These are phyloP conservation scores for Hygrophorus russula DNA, from an alignment of 768 basidiomycete species.

Conservation along the genomic window DNA sequence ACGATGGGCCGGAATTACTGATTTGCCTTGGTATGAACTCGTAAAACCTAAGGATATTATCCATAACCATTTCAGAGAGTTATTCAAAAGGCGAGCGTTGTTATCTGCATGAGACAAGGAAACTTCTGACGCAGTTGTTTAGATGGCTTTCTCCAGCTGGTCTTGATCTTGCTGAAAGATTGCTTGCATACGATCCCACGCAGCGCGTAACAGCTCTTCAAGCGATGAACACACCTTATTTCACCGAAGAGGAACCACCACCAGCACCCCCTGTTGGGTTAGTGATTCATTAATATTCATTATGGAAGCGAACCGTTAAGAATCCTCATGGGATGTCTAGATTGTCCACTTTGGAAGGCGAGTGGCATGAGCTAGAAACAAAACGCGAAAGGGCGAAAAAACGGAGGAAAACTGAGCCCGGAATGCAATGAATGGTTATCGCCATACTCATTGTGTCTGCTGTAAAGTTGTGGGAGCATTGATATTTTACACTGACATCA, in stretches of 20 bases:
- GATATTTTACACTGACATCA: conserved; percentile 10
- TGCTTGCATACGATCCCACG: conserved; percentile 74
- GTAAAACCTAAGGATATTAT: conserved; percentile 77
- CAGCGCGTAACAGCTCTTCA: conserved; percentile 67
- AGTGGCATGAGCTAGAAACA: conserved; percentile 97
- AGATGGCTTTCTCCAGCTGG: conserved; percentile 85
- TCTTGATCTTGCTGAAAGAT: conserved; percentile 74
- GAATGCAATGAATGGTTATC: conserved; percentile 20
- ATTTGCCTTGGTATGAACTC: conserved; percentile 97
- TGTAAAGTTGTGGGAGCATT: conserved; percentile 20
- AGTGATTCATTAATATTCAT: conserved; percentile 18
- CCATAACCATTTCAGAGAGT: conserved; percentile 66
- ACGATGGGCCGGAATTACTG: conserved; percentile 73
- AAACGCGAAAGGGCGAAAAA: conserved; percentile 85
- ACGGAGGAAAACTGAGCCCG: conserved; percentile 52
- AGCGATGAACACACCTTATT: conserved; percentile 79
- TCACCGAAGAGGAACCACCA: conserved; percentile 65
- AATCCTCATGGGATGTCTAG: conserved; percentile 25
- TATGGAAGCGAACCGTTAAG: conserved; percentile 4
- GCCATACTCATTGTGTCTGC: conserved; percentile 2
- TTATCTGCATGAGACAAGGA: background rate
- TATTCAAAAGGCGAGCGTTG: conserved; percentile 67
- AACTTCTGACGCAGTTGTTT: conserved; percentile 1
- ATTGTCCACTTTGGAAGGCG: conserved; percentile 73
- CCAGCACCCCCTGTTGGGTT: conserved; percentile 73